Base-by-base conservation (phyloP, 495 filamentous ascomycete species). In the Amniculicola lignicola region DNA sequence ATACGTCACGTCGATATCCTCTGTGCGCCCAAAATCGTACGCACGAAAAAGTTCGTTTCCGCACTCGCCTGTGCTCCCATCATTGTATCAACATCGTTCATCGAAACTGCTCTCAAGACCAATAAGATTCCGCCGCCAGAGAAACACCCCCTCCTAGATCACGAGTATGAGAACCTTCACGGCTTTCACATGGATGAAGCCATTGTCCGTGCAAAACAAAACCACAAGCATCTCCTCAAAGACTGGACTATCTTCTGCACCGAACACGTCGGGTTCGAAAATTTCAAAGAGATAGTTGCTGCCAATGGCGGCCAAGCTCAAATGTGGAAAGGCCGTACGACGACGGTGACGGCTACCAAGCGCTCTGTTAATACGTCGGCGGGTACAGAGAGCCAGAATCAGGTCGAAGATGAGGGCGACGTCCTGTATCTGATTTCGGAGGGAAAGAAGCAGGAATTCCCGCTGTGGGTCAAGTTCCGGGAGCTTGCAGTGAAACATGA, bases 31-130 rank as follows among this genome's bases (percentile, higher is more conserved):
- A 75, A 79, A 6, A 81, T 97, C 56, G 79, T 95, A 14, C 83
- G 92, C 29, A 99, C 93, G 0, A 81, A 86, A 51, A 99, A 99
- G 62, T 99, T 99, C 65, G 84, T 96, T 36, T 82, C 82, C 41
- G 88, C 89, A 27, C 70, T 99, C 6, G 90, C 93, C 11, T 80
- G 78, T 55, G 89, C 82, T 0, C 87, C 89, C 0, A 75, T 79
- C 1, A 79, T 97, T 28, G 72, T 96, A 31, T 81, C 78, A 35
- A 84, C 84, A 0, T 79, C 82, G n/a, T 99, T 86, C 72, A 79
- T 96, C 51, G 85, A 89, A 23, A 74, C 77, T 10, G 90, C 87
- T 29, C 76, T 96, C 2, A 71, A 77, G 31, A 64, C 81, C 50
- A 75, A 82, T 48, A 76, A 86, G 55, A 62, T 84, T 3, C 78